phyloP scores from a whole-genome alignment of 2,329 filamentous ascomycete species.

The Zymoseptoria crescenta region DNA sequence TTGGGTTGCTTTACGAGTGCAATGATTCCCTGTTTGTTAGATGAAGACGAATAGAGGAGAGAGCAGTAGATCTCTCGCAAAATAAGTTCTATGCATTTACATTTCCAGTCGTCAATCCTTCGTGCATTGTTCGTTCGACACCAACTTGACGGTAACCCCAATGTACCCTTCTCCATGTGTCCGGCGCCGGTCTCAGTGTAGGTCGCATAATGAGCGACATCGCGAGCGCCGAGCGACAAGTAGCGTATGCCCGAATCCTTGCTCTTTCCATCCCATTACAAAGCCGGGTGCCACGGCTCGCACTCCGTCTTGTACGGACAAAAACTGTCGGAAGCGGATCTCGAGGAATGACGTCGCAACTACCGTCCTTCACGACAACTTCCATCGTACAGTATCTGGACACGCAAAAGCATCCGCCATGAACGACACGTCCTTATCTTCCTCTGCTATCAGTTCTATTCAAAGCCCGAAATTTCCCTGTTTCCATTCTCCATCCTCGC shows the following conservation, averaged over 20 bases:
- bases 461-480: not conserved
- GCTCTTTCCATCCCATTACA: not conserved
- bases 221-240: no score
- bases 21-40: slow-evolving; percentile 8
- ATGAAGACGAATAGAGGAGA: slow-evolving; percentile 3
- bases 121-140: not conserved
- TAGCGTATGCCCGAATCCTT: not conserved
- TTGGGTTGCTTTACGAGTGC: slow-evolving; percentile 6
- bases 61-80: slow-evolving; percentile 7
- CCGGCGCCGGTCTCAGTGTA: not conserved
- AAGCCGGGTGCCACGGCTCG: not conserved
- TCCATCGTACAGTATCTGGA: not conserved
- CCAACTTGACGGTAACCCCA: no score
- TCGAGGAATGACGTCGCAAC: not conserved
- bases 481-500: not conserved
- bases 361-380: not conserved
- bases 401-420: not conserved
- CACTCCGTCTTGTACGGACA: not conserved
- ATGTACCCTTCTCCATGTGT: no score
- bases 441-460: not conserved
- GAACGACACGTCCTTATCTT: not conserved
- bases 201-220: no score
- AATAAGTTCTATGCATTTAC: not conserved
- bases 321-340: not conserved
- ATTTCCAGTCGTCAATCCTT: not conserved